A percentile compares a stretch with the other conserved stretches of the same genome.
Evolutionary conservation across 495 filamentous ascomycete genomes (phyloP).

Genomic region (Daldinia bambusicola): DNA sequence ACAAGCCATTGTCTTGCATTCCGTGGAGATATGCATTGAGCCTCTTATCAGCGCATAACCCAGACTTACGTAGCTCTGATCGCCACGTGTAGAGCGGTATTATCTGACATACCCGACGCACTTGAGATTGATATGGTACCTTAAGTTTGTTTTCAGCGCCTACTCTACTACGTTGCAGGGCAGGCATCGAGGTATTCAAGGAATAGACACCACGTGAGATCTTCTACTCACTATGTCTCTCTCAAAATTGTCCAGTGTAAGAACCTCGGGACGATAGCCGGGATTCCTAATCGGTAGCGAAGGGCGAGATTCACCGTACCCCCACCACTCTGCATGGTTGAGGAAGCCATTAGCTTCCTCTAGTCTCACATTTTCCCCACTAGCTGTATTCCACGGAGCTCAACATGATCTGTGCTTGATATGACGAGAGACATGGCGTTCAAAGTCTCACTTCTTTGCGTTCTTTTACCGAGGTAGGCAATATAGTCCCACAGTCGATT

Average conservation of each 20-base stretch:
- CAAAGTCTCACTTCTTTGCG: not conserved
- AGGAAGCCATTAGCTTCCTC: not conserved
- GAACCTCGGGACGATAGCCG: not conserved
- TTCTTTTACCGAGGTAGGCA: not conserved
- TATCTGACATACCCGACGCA: conserved; percentile 19
- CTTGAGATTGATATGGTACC: not conserved
- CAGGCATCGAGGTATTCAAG: not conserved
- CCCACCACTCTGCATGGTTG: not conserved
- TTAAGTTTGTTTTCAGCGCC: not conserved
- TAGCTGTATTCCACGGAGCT: not conserved
- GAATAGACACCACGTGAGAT: too few relatives aligned
- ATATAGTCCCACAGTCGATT: not conserved
- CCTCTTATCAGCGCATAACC: conserved; percentile 1
- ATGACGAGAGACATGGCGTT: not conserved
- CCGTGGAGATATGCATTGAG: not conserved
- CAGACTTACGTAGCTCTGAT: conserved; percentile 5
- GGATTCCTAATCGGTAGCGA: not conserved
- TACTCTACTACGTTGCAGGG: not conserved
- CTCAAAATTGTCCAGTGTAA: not conserved
- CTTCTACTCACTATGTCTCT: not conserved
- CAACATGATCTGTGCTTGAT: not conserved
- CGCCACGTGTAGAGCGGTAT: conserved; percentile 31
- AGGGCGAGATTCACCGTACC: not conserved
- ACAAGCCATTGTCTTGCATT: conserved; percentile 11
- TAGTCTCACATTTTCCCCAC: not conserved